Evolutionary conservation across 2,329 filamentous ascomycete genomes (phyloP), one percentile per base, ranked within the genome.

Genomic region (Xylaria sp.): DNA sequence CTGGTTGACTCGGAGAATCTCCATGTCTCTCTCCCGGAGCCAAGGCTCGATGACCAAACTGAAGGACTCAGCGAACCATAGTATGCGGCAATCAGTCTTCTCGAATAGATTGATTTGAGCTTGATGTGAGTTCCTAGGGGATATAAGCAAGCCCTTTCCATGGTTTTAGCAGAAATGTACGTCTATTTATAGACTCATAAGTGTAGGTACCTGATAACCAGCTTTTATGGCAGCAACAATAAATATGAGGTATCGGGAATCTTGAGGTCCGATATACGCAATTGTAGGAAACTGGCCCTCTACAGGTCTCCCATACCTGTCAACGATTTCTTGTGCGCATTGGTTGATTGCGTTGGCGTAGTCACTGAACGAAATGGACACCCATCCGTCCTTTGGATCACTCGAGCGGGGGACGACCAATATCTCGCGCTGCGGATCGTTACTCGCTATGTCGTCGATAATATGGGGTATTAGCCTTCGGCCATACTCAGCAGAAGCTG

Each of bases 61-160:
- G 61, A 76, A 76, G 0, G 74, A 71, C 5, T 71, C 65, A 4
- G 80, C 72, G 61, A 77, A 81, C 58, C 76, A 78, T 27, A 85
- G 56, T 27, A 76, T 73, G 51, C 77, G 74, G 73, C 83, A 85
- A 61, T 81, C 73, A 0, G 83, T 84, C 27, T 74, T 75, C 50
- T 82, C 76, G 30, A 85, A 81, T 0, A 85, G 78, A 47, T 80
- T 81, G 21, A 83, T 67, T 64, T 85, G 82, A 9, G 78, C 82
- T 54, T 83, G 81, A 3, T 77, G 75, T 1, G 62, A 59, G 36
- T 66, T 68, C 21, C 42, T 56, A 17, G 63, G 68, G 32, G 48
- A 68, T 24, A 69, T 66, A 12, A 65, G 48, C 9, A 72, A 24
- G n/a, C 47, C 66, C 65, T 70, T 48, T 3, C 42, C 8, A 5